Evolutionary conservation across 2,329 filamentous ascomycete species (phyloP).

Genomic region (Xylaria sp.): DNA sequence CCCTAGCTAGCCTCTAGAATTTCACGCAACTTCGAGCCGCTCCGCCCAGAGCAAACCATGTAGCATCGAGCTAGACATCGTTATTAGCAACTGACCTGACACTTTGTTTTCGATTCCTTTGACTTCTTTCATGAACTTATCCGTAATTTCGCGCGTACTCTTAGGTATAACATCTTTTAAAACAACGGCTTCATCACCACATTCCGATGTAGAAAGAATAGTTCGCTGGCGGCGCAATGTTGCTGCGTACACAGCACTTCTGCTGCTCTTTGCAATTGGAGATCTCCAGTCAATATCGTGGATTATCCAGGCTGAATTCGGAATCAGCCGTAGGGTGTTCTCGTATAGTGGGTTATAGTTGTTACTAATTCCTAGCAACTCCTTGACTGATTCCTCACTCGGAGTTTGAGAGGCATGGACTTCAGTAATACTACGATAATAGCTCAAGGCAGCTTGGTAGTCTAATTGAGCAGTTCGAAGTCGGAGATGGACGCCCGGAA

Average conservation of each 20-base stretch:
- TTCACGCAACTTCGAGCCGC: not conserved
- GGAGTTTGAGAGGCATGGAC: not conserved
- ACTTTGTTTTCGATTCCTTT: not conserved
- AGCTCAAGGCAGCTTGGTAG: not conserved
- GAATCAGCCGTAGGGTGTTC: not conserved
- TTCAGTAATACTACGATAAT: not conserved
- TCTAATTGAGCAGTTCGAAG: not conserved
- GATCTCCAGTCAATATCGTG: not conserved
- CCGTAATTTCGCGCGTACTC: not conserved
- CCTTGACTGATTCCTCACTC: not conserved
- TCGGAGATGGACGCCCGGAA: not conserved
- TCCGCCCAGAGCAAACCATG: constrained; percentile 1
- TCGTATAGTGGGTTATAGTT: not conserved
- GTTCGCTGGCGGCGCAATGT: not conserved
- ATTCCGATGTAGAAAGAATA: not conserved
- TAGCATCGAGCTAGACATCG: not conserved
- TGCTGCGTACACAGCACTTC: not conserved
- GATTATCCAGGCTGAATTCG: not conserved
- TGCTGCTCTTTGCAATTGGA: not conserved
- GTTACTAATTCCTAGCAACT: not conserved
- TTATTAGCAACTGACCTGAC: not conserved
- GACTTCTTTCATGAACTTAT: constrained; percentile 1
- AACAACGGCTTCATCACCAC: not conserved
- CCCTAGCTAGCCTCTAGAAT: not conserved
- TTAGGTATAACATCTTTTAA: not conserved